Conservation (phyloP, 2,329 filamentous ascomycete genomes). For the Talaromyces atroroseus region DNA sequence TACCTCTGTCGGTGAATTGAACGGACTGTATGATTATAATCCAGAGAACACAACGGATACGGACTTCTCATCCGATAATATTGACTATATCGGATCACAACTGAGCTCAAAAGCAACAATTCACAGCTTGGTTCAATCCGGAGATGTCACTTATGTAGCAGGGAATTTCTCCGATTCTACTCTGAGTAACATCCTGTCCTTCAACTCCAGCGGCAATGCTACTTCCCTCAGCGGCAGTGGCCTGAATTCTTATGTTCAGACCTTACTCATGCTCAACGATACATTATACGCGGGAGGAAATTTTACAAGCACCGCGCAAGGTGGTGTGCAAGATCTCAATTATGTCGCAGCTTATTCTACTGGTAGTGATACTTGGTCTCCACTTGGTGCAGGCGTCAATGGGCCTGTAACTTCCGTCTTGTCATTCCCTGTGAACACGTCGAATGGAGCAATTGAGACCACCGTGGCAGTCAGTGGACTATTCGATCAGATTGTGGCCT, state of each 20-base stretch:
- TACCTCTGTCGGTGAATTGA: slow-evolving; percentile 65
- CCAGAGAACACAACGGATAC: slow-evolving; percentile 57
- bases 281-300: slow-evolving; percentile 75
- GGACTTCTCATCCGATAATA: slow-evolving; percentile 64
- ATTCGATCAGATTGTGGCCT: slow-evolving; percentile 68
- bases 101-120: slow-evolving; percentile 65
- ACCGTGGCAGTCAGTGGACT: slow-evolving; percentile 75
- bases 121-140: slow-evolving; percentile 59
- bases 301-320: slow-evolving; percentile 68
- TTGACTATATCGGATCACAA: slow-evolving; percentile 68
- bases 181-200: slow-evolving; percentile 70
- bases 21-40: slow-evolving; percentile 86
- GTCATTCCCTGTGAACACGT: slow-evolving; percentile 73
- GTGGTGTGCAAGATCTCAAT: slow-evolving; percentile 59
- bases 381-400: slow-evolving; percentile 81
- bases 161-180: slow-evolving; percentile 72
- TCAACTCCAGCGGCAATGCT: slow-evolving; percentile 56
- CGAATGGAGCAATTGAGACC: slow-evolving; percentile 59
- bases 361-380: slow-evolving; percentile 62
- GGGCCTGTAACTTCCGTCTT: slow-evolving; percentile 71
- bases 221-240: slow-evolving; percentile 63
- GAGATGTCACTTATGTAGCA: slow-evolving; percentile 66
- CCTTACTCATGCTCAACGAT: slow-evolving; percentile 62
- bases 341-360: slow-evolving; percentile 74
- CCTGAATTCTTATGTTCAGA: slow-evolving; percentile 70